Evolutionary conservation across 139 green algal species (phyloP).

Genomic region (Coelastrella sp.): DNA sequence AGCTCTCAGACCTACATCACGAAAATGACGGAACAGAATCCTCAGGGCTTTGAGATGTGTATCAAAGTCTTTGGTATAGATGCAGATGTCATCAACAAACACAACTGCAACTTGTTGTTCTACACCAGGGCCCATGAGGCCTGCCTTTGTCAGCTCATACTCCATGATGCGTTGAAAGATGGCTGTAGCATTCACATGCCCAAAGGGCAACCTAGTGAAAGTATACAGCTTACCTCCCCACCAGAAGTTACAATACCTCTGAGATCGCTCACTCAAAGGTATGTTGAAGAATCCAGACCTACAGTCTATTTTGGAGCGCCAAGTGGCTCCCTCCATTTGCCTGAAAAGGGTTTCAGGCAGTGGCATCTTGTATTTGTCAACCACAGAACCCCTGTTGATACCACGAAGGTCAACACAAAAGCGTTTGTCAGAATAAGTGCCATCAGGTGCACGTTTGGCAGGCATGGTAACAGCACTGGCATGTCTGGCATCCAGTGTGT

Average conservation of each 20-base stretch:
- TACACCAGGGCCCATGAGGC: neutral
- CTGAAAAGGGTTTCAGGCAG: conserved; percentile 46
- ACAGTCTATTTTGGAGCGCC: conserved; percentile 55
- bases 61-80: neutral
- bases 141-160: neutral
- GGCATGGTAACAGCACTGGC: conserved; percentile 35
- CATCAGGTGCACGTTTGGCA: conserved; percentile 40
- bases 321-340: neutral
- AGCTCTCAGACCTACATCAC: conserved; percentile 28
- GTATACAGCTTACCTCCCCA: conserved; percentile 8
- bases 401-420: conserved; percentile 46
- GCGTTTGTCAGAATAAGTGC: conserved; percentile 30
- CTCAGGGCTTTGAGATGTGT: conserved; percentile 29
- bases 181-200: conserved; percentile 35
- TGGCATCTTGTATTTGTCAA: conserved; percentile 42
- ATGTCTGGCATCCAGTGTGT: neutral
- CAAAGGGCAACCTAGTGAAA: conserved; percentile 45
- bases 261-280: neutral
- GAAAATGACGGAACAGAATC: neutral
- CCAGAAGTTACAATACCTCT: conserved; percentile 39
- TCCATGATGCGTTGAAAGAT: conserved; percentile 34
- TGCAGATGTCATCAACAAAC: conserved; percentile 55
- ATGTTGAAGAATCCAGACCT: conserved; percentile 54
- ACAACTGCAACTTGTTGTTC: too few species aligned
- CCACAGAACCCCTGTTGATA: conserved; percentile 42